Percentiles rank a stretch among this genome's conserved stretches.
phyloP scores from a whole-genome alignment of 106 monocot genomes.

The Posidonia australis region DNA sequence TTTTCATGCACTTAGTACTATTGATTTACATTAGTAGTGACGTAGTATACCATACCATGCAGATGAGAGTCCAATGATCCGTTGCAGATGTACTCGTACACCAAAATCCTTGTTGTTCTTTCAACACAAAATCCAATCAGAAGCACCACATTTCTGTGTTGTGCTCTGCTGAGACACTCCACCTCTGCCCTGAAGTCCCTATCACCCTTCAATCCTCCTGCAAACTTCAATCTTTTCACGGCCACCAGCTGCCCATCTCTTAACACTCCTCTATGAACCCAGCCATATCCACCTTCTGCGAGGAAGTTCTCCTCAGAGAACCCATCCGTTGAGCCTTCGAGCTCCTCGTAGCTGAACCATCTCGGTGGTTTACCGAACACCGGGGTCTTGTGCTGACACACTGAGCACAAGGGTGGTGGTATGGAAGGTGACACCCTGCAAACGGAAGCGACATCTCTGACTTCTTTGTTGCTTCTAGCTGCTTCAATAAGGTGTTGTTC shows the following conservation, averaged over 20 bases:
- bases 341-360: slow-evolving; percentile 34
- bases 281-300: slow-evolving; percentile 33
- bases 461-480: not conserved
- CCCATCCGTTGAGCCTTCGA: slow-evolving; percentile 35
- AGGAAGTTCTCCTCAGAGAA: slow-evolving; percentile 40
- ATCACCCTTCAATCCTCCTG: slow-evolving; percentile 5
- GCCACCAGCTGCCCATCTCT: slow-evolving; percentile 38
- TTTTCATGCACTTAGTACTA: too few relatives aligned
- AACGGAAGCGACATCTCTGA: slow-evolving; percentile 9
- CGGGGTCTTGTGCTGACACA: slow-evolving; percentile 48
- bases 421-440: slow-evolving; percentile 20
- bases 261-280: slow-evolving; percentile 41
- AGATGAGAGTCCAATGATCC: slow-evolving; percentile 42
- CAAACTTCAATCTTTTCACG: slow-evolving; percentile 36
- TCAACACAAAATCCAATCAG: slow-evolving; percentile 46
- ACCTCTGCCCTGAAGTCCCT: slow-evolving; percentile 41
- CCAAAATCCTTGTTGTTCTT: slow-evolving; percentile 21
- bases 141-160: slow-evolving; percentile 55
- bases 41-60: slow-evolving; percentile 27
- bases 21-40: too few relatives aligned
- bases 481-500: too few relatives aligned
- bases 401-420: slow-evolving; percentile 47
- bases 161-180: slow-evolving; percentile 53
- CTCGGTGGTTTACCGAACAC: slow-evolving; percentile 45
- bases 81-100: slow-evolving; percentile 55